These are phyloP conservation scores for Clarireedia monteithiana DNA, from an alignment of 2,329 filamentous ascomycete genomes.

Conservation along the genomic window DNA sequence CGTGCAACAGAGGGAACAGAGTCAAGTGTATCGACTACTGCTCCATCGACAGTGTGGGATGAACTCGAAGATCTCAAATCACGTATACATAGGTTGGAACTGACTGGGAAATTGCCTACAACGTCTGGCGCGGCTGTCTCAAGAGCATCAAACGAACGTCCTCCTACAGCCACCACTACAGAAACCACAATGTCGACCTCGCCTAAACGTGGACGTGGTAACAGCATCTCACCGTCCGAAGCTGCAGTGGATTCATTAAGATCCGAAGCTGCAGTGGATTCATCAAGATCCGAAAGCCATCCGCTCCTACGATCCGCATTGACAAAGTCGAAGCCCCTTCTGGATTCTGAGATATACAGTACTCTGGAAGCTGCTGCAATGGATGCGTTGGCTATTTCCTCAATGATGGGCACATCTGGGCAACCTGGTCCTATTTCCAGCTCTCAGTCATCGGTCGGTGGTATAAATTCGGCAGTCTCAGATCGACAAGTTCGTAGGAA, in stretches of 20 bases:
- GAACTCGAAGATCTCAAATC: constrained; percentile 94
- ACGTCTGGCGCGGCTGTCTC: constrained; percentile 76
- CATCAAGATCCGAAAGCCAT: constrained; percentile 51
- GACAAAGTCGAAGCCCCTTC: constrained; percentile 62
- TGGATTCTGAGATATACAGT: constrained; percentile 65
- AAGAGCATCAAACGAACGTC: constrained; percentile 57
- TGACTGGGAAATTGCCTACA: constrained; percentile 79
- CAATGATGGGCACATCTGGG: constrained; percentile 67
- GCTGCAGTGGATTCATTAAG: constrained; percentile 33
- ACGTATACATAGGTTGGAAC: constrained; percentile 79
- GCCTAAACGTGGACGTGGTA: constrained; percentile 62
- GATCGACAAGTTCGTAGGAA: constrained; percentile 86
- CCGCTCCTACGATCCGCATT: constrained; percentile 76
- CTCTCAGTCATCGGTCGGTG: constrained; percentile 37
- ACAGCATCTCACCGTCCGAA: constrained; percentile 38
- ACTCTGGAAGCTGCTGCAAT: constrained; percentile 73
- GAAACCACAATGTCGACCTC: constrained; percentile 87
- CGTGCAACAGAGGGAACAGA: constrained; percentile 62
- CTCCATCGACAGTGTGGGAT: constrained; percentile 93
- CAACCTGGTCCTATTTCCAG: constrained; percentile 62
- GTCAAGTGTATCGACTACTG: constrained; percentile 80
- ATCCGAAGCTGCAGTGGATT: constrained; percentile 41
- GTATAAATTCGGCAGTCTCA: constrained; percentile 39
- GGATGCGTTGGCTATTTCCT: constrained; percentile 72
- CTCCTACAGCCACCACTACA: constrained; percentile 83